phyloP scores from a whole-genome alignment of 768 basidiomycete species.

The Rhizopogon rudus region DNA sequence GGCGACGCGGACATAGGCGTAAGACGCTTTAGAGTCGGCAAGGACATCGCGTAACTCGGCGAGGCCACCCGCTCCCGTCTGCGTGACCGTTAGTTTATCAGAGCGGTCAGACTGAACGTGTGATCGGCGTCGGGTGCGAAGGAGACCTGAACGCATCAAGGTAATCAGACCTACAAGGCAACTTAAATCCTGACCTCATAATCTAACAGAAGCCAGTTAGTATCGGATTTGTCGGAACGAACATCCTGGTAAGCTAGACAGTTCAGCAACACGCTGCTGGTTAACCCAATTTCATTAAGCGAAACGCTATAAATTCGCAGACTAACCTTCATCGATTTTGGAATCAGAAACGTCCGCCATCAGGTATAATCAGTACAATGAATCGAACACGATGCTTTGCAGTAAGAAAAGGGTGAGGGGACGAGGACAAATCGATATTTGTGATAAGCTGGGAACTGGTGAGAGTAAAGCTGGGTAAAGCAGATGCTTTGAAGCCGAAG shows the following conservation, averaged over 20 bases:
- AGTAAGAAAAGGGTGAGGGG: not conserved
- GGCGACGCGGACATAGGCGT: slow-evolving; percentile 77
- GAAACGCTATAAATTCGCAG: slow-evolving; percentile 1
- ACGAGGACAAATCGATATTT: not conserved
- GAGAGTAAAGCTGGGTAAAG: not conserved
- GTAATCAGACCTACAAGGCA: not conserved
- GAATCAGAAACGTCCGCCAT: slow-evolving; percentile 83
- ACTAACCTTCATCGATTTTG: slow-evolving; percentile 66
- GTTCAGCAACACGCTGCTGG: slow-evolving; percentile 22
- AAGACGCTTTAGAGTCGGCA: slow-evolving; percentile 73
- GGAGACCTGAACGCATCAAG: slow-evolving; percentile 13
- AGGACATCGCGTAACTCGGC: slow-evolving; percentile 68
- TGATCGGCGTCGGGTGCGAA: slow-evolving; percentile 4
- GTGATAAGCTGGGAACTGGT: not conserved
- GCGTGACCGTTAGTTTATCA: slow-evolving; percentile 74
- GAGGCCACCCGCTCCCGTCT: slow-evolving; percentile 78
- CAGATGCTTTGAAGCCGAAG: not conserved
- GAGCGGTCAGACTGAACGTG: slow-evolving; percentile 57
- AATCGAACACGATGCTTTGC: not conserved
- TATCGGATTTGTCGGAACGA: slow-evolving; percentile 77
- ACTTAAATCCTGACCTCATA: slow-evolving; percentile 57
- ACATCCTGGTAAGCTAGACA: slow-evolving; percentile 80
- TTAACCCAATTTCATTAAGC: slow-evolving; percentile 8
- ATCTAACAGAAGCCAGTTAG: slow-evolving; percentile 87
- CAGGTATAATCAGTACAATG: not conserved